Percentiles rank a stretch among this genome's conserved stretches.
phyloP scores from a whole-genome alignment of 2,329 filamentous ascomycete species.

The Raffaelea ambrosiae region DNA sequence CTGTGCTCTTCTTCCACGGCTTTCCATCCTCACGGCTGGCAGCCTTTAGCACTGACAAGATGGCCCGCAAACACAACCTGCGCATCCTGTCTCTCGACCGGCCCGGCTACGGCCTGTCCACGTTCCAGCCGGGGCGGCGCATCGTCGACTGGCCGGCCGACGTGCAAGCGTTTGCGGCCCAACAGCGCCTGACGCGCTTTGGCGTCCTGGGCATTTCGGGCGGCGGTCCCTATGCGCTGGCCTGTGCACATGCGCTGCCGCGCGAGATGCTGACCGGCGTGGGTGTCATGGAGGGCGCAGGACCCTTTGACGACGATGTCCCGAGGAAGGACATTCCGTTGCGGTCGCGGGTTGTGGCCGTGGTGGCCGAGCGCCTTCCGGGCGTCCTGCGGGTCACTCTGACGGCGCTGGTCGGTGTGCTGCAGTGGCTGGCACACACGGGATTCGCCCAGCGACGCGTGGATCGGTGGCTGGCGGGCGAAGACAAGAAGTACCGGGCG shows the following conservation, averaged over 20 bases:
- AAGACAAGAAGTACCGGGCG: conserved; percentile 41
- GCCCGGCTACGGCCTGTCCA: conserved; percentile 32
- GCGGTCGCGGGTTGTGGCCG: conserved; percentile 12
- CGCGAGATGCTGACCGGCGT: conserved; percentile 22
- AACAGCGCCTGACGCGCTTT: conserved; percentile 18
- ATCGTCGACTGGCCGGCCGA: conserved; percentile 26
- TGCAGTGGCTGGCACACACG: conserved; percentile 14
- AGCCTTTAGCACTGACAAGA: conserved; percentile 16
- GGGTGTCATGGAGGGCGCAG: conserved; percentile 26
- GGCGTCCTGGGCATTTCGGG: conserved; percentile 26
- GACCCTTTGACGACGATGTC: conserved; percentile 24
- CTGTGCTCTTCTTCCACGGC: conserved; percentile 33
- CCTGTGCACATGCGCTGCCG: conserved; percentile 23
- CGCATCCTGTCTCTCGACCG: conserved; percentile 30
- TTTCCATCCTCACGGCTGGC: conserved; percentile 32
- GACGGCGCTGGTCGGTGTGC: conserved; percentile 13
- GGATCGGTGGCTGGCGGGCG: conserved; percentile 24
- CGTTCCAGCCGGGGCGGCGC: conserved; percentile 21
- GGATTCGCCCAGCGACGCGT: conserved; percentile 13
- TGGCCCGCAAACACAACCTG: conserved; percentile 17
- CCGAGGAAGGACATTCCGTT: conserved; percentile 19
- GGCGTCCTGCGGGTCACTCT: conserved; percentile 12
- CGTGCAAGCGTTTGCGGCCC: conserved; percentile 20
- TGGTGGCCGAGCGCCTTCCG: conserved; percentile 17
- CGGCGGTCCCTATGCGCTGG: conserved; percentile 27